phyloP scores from a whole-genome alignment of 352 stramenopile species.

The Sclerospora graminicola region DNA sequence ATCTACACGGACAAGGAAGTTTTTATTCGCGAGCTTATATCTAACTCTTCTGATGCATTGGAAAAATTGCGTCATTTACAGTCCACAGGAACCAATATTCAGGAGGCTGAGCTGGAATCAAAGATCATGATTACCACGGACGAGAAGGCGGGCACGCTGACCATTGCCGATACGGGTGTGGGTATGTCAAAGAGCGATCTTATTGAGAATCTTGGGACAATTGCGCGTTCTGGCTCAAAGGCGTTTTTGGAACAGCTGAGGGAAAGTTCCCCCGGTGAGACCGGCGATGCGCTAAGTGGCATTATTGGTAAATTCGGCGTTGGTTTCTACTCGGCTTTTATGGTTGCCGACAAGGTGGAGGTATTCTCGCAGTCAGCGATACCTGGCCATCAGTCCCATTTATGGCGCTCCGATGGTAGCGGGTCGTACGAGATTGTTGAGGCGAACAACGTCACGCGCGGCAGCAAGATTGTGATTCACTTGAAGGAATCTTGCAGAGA shows the following conservation, averaged over 20 bases:
- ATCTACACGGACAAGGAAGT: slow-evolving; percentile 99
- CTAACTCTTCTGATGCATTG: slow-evolving; percentile 97
- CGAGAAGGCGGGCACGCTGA: slow-evolving; percentile 92
- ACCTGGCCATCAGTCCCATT: slow-evolving; percentile 31
- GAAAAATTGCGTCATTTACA: slow-evolving; percentile 97
- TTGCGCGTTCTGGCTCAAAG: slow-evolving; percentile 96
- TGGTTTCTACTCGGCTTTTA: slow-evolving; percentile 99
- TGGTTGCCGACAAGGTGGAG: slow-evolving; percentile 96
- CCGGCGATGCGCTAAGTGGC: slow-evolving; percentile 66
- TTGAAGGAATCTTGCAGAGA: slow-evolving; percentile 96
- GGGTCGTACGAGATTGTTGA: slow-evolving; percentile 74
- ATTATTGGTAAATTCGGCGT: slow-evolving; percentile 99
- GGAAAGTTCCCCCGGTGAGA: slow-evolving; percentile 49
- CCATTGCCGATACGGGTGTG: slow-evolving; percentile 96
- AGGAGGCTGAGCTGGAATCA: slow-evolving; percentile 83
- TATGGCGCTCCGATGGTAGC: slow-evolving; percentile 78
- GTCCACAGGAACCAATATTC: slow-evolving; percentile 54
- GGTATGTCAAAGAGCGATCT: slow-evolving; percentile 98
- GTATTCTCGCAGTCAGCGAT: slow-evolving; percentile 83
- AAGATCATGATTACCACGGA: slow-evolving; percentile 97
- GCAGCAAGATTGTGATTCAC: slow-evolving; percentile 96
- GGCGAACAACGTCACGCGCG: slow-evolving; percentile 64
- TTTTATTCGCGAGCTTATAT: slow-evolving; percentile 98
- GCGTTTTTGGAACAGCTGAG: slow-evolving; percentile 93
- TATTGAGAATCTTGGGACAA: slow-evolving; percentile 96